Base-by-base conservation (phyloP, 768 basidiomycete species). In the Russula sp. region DNA sequence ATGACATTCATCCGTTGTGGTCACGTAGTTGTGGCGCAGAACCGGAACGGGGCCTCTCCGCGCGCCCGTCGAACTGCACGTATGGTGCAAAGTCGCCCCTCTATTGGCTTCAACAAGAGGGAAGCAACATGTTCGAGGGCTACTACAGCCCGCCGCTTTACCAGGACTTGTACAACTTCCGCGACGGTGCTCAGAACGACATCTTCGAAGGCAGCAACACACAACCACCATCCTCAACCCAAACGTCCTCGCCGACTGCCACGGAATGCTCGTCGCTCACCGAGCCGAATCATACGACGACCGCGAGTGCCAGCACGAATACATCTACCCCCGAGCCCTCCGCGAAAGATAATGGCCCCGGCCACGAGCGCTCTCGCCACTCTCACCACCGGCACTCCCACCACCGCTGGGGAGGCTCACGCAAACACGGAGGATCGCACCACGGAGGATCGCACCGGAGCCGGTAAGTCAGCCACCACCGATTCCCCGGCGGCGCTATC, bases 171-270 rank as follows among this genome's bases (percentile, higher is more conserved):
- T 81, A 75, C 67, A 73, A 75, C 55, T 81, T 77, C 68, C 48
- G 29, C 1, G 72, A 80, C 60, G 80, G 80, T 43, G 75, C 77
- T 7, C 79, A 81, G 69, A 65, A 70, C 25, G 73, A 79, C 65
- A 73, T 79, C 63, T 79, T 79, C 65, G 59, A 46, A 7, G 10
- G 18, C 29, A 6, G 35, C 43, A 4, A 6, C n/a, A 0, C 7
- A 7, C n/a, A 2, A 25, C 38, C 38, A 2, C 7, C 43, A 7
- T 29, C 25, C 35, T n/a, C 18, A 10, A 11, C 11, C 59, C 29
- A 16, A 14, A 22, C 13, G 11, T 20, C 0, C 11, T 36, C 25
- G 25, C n/a, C 18, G 1, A 7, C n/a, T n/a, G n/a, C 36, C 14
- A 36, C 36, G 25, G 25, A 29, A n/a, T n/a, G n/a, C n/a, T n/a